phyloP scores from a whole-genome alignment of 495 filamentous ascomycete species.

The Penicillium desertorum region DNA sequence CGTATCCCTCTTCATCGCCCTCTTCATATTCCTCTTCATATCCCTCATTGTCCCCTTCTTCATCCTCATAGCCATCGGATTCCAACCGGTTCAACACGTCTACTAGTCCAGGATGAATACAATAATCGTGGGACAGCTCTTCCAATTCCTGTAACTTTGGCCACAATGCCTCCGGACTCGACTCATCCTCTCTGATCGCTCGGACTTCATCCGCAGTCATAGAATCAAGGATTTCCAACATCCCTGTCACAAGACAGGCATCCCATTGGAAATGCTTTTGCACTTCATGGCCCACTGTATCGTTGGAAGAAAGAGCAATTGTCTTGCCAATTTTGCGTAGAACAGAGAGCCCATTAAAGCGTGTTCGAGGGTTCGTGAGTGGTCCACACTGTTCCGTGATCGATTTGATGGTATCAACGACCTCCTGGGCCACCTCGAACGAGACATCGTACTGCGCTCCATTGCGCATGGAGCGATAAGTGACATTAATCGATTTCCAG shows the following conservation, averaged over 20 bases:
- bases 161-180: not conserved
- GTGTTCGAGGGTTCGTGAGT: slow-evolving; percentile 11
- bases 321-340: slow-evolving; percentile 26
- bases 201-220: slow-evolving; percentile 16
- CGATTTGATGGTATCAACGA: not conserved
- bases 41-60: not conserved
- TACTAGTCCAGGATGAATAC: slow-evolving; percentile 10
- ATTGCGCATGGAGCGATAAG: not conserved
- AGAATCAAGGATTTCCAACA: slow-evolving; percentile 13
- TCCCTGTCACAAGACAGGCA: slow-evolving; percentile 15
- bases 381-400: slow-evolving; percentile 16
- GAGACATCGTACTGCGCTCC: not conserved
- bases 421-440: not conserved
- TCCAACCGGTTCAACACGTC: slow-evolving; percentile 6
- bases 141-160: slow-evolving; percentile 20
- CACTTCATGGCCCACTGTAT: slow-evolving; percentile 19
- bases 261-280: slow-evolving; percentile 16
- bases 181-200: slow-evolving; percentile 1
- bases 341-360: slow-evolving; percentile 20
- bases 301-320: slow-evolving; percentile 10
- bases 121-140: not conserved
- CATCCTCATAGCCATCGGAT: not conserved
- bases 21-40: not conserved
- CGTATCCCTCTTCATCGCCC: not conserved
- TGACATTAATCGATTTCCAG: slow-evolving; percentile 6